Evolutionary conservation across 331 rosid species (phyloP), one percentile per base, ranked within the genome.

Genomic region (Cydonia oblonga): DNA sequence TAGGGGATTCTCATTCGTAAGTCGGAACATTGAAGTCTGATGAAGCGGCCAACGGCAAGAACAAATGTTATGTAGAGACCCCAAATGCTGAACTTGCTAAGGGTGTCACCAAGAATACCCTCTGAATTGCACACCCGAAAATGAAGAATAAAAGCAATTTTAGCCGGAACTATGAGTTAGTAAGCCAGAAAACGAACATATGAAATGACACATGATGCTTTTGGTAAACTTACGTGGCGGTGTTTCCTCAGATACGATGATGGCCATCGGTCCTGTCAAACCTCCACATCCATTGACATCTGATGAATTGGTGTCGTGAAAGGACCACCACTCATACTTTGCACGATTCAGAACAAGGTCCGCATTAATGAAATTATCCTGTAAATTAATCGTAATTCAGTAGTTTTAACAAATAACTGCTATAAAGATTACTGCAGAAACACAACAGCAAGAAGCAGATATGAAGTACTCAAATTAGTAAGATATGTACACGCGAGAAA

Each of bases 31-130:
- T 95, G 99, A 73, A 95, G 99, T 78, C 96, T 84, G 82, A 95
- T 91, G 75, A 95, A 95, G 69, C 99, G 97, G 63, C 99, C 93
- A 72, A 95, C 97, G 23, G 99, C 99, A 53, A 95, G 92, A 82
- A 95, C 97, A 81, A 91, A 95, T 76, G 99, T 95, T 71, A 95
- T 91, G 89, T 95, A 95, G 75, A 95, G 97, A 81, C 99, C 99
- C 99, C 97, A 95, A 76, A 95, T 95, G 90, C 99, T 95, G 92
- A 95, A 95, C 89, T 95, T 95, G 96, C 97, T 95, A 22, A 95
- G 90, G 51, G 97, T 95, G 82, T 95, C 99, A 44, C 99, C 99
- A 32, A 95, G 96, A 68, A 91, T 91, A 73, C 99, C 99, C 88
- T 92, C 99, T 95, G 96, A 51, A 28, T 30, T n/a, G n/a, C n/a